Base-by-base conservation (phyloP, 345 rosid species). In the Lenwebbia sp. region DNA sequence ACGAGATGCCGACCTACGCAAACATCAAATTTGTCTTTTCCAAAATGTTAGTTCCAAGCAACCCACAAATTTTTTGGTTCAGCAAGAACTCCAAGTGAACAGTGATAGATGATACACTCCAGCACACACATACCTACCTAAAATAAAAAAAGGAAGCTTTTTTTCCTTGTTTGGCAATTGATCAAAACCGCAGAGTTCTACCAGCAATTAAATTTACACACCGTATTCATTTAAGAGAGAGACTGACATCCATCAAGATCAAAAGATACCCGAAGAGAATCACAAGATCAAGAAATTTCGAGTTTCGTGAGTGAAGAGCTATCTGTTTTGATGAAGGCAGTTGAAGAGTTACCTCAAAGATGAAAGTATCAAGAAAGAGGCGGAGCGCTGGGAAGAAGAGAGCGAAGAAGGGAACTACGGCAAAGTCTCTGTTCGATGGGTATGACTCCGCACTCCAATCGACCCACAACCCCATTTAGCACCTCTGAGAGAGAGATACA, bases 371-470 rank as follows among this genome's bases (percentile, higher is more conserved):
- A 14, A 90, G 88, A 74, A 91, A 85, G 88, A 89, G 65, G 85
- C 94, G 88, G 22, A 90, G 26, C 17, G 86, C 78, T 23, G 86
- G 89, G 90, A 93, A 91, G 88, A 90, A 87, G 86, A 90, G 49
- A 47, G 89, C 88, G 55, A 91, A 87, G 56, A 91, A 40, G 4
- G 92, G 92, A 86, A 93, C 76, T 10, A 52, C 87, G 3, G 70
- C 19, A 85, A 91, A 90, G 84, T 93, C 92, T 26, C 12, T 55
- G 75, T 58, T 85, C 11, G 49, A 85, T 26, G 93, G 90, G 85
- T 90, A 88, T 3, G 94, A 91, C 83, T 91, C 94, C 8, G 86
- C 85, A 54, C 87, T 92, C 93, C 92, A 90, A 56, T 90, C 87
- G 44, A 91, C 41, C 52, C 84, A 85, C 92, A 86, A 86, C 47